These are phyloP conservation scores for Neonectria faginata DNA, from an alignment of 2,329 filamentous ascomycete species.

Conservation along the genomic window DNA sequence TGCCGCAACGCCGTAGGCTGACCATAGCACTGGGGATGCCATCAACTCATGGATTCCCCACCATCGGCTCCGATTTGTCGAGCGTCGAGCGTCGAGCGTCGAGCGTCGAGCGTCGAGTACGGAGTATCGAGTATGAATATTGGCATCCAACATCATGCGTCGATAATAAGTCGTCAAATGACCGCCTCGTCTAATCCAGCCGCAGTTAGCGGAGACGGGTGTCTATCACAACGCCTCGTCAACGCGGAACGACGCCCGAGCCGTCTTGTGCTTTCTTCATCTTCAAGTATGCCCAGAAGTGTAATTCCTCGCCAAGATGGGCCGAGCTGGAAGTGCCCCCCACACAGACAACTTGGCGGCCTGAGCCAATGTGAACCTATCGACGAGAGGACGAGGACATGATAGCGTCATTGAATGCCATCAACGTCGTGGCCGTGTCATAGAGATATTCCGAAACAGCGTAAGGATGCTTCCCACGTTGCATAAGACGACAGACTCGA, in stretches of 20 bases:
- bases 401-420: not conserved
- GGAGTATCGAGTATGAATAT: too few relatives aligned
- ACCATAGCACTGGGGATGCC: slow-evolving; percentile 16
- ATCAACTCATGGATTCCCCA: slow-evolving; percentile 15
- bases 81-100: not conserved
- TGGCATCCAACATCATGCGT: not conserved
- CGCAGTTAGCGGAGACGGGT: not conserved
- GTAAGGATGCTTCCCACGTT: not conserved
- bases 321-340: not conserved
- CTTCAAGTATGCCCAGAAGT: slow-evolving; percentile 1
- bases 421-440: not conserved
- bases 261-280: not conserved
- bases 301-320: slow-evolving; percentile 1
- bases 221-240: not conserved
- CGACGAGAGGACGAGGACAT: not conserved
- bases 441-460: not conserved
- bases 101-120: not conserved
- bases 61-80: slow-evolving; percentile 11
- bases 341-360: slow-evolving; percentile 4
- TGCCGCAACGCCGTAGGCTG: slow-evolving; percentile 25
- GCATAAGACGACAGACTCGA: not conserved
- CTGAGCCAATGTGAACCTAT: slow-evolving; percentile 4
- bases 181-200: not conserved
- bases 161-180: not conserved
- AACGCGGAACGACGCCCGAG: not conserved